Percentiles rank a stretch among this genome's conserved stretches.
Conservation (phyloP, 441 rosid genomes). For the Brassica balearica region DNA sequence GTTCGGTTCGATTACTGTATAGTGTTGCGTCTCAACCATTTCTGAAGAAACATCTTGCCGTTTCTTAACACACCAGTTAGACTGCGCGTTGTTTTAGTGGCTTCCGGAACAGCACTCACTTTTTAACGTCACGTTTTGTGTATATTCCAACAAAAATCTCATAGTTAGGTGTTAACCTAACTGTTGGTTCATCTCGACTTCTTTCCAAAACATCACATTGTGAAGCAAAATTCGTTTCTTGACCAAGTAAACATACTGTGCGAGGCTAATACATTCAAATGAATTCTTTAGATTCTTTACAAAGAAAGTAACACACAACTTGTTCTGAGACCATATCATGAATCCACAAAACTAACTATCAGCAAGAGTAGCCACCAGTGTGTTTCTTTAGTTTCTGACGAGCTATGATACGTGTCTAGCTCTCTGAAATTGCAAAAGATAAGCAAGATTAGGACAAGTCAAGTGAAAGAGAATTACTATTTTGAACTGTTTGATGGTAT, state of each 20-base stretch:
- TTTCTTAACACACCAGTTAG: not conserved
- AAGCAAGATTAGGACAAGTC: not conserved
- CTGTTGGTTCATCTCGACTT: not conserved
- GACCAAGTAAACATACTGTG: not conserved
- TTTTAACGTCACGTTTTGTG: not conserved
- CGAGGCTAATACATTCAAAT: constrained; percentile 1
- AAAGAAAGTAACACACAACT: not conserved
- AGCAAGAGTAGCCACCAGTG: not conserved
- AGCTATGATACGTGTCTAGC: not conserved
- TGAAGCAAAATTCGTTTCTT: constrained; percentile 7
- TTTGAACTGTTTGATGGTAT: constrained; percentile 9
- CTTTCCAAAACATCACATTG: constrained; percentile 11
- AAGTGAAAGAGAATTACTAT: not conserved
- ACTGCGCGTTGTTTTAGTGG: constrained; percentile 27
- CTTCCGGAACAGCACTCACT: not conserved
- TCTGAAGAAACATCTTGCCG: constrained; percentile 25
- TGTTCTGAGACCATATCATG: constrained; percentile 11
- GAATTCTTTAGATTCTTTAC: constrained; percentile 15
- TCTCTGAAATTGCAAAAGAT: constrained; percentile 28
- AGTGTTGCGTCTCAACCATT: not conserved
- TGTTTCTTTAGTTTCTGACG: not conserved
- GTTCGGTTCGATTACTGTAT: constrained; percentile 4
- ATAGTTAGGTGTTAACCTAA: not conserved
- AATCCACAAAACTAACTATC: not conserved
- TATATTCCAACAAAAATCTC: not conserved